Percentiles rank a stretch among this genome's conserved stretches.
Evolutionary conservation across 2,329 filamentous ascomycete species (phyloP).

Genomic region (Colletotrichum sp.): DNA sequence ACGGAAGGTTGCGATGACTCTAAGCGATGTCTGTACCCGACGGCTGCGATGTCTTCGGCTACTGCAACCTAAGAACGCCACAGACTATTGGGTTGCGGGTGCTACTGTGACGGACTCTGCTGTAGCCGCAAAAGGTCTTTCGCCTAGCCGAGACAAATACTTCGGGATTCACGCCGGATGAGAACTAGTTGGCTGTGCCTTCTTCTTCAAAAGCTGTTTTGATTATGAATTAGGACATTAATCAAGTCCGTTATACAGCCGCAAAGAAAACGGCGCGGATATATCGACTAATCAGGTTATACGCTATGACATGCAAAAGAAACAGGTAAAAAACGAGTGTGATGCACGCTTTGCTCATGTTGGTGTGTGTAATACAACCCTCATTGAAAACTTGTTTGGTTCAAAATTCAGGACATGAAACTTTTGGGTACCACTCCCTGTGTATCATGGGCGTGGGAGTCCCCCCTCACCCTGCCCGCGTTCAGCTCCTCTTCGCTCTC

Average conservation of each 20-base stretch:
- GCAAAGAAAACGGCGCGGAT: background rate
- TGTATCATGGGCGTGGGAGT: background rate
- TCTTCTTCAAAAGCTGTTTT: background rate
- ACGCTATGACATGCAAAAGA: background rate
- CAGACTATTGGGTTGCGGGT: background rate
- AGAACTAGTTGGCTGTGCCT: background rate
- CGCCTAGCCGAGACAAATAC: background rate
- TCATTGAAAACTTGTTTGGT: background rate
- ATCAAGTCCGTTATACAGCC: background rate
- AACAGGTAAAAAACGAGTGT: background rate
- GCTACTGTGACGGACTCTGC: background rate
- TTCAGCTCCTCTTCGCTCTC: constrained; percentile 15
- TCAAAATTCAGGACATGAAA: background rate
- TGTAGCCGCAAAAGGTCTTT: background rate
- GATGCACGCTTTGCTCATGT: background rate
- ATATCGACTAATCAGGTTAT: background rate
- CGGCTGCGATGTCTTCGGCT: background rate
- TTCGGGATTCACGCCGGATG: background rate
- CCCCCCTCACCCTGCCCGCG: background rate
- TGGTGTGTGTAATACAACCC: background rate
- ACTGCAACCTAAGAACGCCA: background rate
- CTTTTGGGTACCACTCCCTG: background rate
- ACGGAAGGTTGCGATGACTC: background rate
- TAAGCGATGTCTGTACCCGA: background rate
- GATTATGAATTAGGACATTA: background rate